A percentile compares a stretch with the other conserved stretches of the same genome.
These are phyloP conservation scores for Marchantia paleacea DNA, from an alignment of 225 moss, liverwort and hornwort species.

Conservation along the genomic window DNA sequence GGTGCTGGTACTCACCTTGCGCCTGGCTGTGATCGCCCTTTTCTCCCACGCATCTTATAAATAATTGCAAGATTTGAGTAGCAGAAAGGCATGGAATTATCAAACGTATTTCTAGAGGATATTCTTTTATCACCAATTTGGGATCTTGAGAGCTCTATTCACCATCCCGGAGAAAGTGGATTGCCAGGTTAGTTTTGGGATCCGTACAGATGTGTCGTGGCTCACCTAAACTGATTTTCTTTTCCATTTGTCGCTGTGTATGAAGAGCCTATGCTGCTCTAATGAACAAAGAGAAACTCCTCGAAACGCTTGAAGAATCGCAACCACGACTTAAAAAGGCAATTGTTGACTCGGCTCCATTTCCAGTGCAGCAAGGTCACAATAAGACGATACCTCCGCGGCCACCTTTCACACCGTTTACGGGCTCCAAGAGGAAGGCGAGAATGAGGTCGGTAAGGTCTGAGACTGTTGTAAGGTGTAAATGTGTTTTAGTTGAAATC, in stretches of 20 bases:
- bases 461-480: not conserved
- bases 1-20: constrained; percentile 37
- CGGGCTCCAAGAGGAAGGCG: constrained; percentile 49
- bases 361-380: constrained; percentile 78
- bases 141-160: not conserved
- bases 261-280: constrained; percentile 91
- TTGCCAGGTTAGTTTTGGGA: no score
- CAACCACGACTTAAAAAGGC: constrained; percentile 90
- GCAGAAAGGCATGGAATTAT: not conserved
- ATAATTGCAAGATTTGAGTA: not conserved
- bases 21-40: no score
- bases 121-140: no score
- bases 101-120: no score
- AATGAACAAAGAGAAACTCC: constrained; percentile 90
- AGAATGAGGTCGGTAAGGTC: constrained; percentile 59
- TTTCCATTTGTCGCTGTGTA: constrained; percentile 23
- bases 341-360: constrained; percentile 87
- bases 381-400: constrained; percentile 54
- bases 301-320: constrained; percentile 94
- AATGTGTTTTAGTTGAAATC: not conserved
- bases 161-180: no score
- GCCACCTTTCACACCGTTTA: constrained; percentile 34
- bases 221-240: not conserved
- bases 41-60: not conserved
- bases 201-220: not conserved